Percentiles rank a stretch among this genome's conserved stretches.
phyloP scores from a whole-genome alignment of 768 basidiomycete genomes.

The Tricholoma saponaceum region DNA sequence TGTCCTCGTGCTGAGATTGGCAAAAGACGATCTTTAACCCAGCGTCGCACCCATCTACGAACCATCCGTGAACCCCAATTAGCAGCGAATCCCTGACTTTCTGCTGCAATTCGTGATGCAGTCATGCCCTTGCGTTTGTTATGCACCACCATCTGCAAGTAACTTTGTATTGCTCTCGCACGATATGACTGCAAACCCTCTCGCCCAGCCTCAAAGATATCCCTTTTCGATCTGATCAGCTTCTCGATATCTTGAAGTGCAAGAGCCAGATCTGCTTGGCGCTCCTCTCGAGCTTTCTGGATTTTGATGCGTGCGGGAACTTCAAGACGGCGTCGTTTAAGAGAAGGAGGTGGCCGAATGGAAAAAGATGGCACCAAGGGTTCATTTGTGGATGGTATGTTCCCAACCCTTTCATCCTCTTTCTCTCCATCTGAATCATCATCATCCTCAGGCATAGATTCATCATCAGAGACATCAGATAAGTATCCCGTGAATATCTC shows the following conservation, averaged over 20 bases:
- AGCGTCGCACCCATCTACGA: constrained; percentile 19
- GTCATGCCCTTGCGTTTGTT: constrained; percentile 15
- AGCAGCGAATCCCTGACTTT: constrained; percentile 26
- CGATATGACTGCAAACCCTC: constrained; percentile 24
- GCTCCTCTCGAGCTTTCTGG: constrained; percentile 4
- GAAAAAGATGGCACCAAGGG: neutral
- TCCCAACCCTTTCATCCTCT: neutral
- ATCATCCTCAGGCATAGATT: neutral
- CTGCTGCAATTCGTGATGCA: constrained; percentile 24
- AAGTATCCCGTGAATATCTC: constrained; percentile 16
- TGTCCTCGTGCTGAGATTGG: constrained; percentile 20
- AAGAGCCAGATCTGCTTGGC: neutral
- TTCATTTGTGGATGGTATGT: neutral
- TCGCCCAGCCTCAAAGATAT: constrained; percentile 19
- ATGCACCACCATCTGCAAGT: constrained; percentile 25
- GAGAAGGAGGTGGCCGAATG: constrained; percentile 12
- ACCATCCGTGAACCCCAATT: constrained; percentile 25
- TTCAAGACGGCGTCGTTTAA: constrained; percentile 17
- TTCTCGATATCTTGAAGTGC: constrained; percentile 21
- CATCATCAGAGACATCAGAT: constrained; percentile 18
- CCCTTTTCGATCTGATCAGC: constrained; percentile 19
- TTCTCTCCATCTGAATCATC: neutral
- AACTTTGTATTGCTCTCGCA: constrained; percentile 22
- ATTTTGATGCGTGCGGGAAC: constrained; percentile 12
- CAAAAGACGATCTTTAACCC: constrained; percentile 18